phyloP scores from a whole-genome alignment of 768 basidiomycete species.

The Kwoniella europaea region DNA sequence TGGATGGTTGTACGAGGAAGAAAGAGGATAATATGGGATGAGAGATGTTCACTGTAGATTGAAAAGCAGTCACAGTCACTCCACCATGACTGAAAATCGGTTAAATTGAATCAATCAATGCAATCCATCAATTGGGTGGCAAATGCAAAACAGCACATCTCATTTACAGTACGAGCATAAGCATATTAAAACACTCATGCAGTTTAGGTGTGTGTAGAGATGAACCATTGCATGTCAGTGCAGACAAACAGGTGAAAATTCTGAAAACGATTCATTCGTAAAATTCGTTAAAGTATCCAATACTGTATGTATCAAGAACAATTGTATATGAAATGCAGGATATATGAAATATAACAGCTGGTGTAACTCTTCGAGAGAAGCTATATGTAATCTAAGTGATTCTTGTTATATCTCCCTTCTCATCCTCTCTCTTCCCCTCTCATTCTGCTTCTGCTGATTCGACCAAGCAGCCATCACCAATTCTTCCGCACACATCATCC shows the following conservation, averaged over 20 bases:
- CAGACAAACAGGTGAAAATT: no score
- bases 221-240: not conserved
- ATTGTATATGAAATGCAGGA: not conserved
- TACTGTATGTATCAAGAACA: not conserved
- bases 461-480: constrained; percentile 17
- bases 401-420: not conserved
- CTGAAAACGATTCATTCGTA: not conserved
- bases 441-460: not conserved
- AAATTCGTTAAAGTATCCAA: not conserved
- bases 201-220: not conserved
- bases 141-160: not conserved
- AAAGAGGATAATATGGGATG: not conserved
- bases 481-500: constrained; percentile 4
- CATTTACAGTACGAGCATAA: no score
- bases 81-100: constrained; percentile 7
- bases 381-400: not conserved
- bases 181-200: not conserved
- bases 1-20: not conserved
- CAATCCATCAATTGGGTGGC: constrained; percentile 4
- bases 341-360: not conserved
- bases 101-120: constrained; percentile 2
- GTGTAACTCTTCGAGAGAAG: not conserved
- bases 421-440: constrained; percentile 3
- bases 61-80: constrained; percentile 1
- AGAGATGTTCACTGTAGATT: not conserved